A percentile compares a stretch with the other conserved stretches of the same genome.
These are phyloP conservation scores for Eucalyptus rudis DNA, from an alignment of 345 rosid species.

Conservation along the genomic window DNA sequence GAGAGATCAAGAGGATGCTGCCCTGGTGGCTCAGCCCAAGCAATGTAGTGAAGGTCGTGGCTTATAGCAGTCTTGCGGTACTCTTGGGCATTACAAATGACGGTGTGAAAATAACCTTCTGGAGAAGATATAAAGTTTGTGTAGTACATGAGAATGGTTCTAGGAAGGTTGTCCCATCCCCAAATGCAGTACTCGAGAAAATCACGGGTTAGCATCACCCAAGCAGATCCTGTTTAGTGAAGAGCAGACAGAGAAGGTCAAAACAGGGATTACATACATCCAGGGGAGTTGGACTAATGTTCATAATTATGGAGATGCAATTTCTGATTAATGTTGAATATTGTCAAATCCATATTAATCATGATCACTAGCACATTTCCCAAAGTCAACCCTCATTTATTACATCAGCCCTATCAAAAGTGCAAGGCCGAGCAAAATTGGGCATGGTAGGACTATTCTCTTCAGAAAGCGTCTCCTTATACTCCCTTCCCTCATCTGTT, in stretches of 20 bases:
- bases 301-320: background rate
- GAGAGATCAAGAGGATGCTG: conserved; percentile 73
- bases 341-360: background rate
- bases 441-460: background rate
- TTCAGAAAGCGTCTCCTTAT: background rate
- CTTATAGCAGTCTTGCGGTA: conserved; percentile 46
- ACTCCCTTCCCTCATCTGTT: background rate
- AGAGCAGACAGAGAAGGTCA: background rate
- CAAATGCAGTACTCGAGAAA: conserved; percentile 80
- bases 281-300: background rate
- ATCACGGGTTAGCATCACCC: conserved; percentile 61
- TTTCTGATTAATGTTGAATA: background rate
- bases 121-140: conserved; percentile 84
- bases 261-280: background rate
- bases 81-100: conserved; percentile 62
- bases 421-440: background rate
- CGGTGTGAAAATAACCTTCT: conserved; percentile 92
- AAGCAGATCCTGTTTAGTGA: conserved; percentile 62
- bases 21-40: conserved; percentile 88
- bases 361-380: background rate
- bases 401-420: background rate
- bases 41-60: conserved; percentile 90
- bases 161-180: conserved; percentile 91
- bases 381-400: background rate
- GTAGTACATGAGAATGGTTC: conserved; percentile 80